Evolutionary conservation across 1,284 basidiomycete species (phyloP).

Genomic region (Apiotrichum gracile): DNA sequence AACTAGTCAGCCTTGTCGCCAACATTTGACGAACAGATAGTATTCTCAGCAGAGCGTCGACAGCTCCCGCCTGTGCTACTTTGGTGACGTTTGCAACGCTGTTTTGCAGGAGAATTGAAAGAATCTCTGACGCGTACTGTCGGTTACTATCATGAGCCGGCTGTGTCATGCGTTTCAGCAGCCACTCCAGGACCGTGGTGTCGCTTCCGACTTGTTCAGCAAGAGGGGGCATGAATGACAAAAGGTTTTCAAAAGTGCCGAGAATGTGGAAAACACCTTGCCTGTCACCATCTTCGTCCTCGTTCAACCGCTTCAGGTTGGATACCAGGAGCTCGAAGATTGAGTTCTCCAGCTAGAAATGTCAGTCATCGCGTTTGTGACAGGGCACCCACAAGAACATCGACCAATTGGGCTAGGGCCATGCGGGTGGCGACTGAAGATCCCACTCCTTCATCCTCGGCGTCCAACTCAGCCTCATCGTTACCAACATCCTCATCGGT

Average conservation of each 20-base stretch:
- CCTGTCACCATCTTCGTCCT: conserved; percentile 71
- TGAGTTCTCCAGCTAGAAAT: conserved; percentile 64
- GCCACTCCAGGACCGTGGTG: conserved; percentile 71
- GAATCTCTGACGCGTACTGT: conserved; percentile 77
- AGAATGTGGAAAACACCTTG: conserved; percentile 90
- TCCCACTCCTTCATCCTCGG: conserved; percentile 58
- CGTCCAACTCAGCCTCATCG: conserved; percentile 55
- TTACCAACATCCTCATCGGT: conserved; percentile 89
- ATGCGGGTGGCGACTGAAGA: conserved; percentile 31
- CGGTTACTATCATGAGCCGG: conserved; percentile 76
- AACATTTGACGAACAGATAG: conserved; percentile 61
- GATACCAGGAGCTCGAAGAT: conserved; percentile 83
- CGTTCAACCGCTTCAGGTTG: conserved; percentile 73
- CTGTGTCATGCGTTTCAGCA: conserved; percentile 68
- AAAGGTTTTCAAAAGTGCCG: conserved; percentile 85
- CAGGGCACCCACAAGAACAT: conserved; percentile 59
- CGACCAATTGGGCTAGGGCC: conserved; percentile 64
- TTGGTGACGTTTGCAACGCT: conserved; percentile 60
- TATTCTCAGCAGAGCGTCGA: conserved; percentile 70
- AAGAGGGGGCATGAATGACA: conserved; percentile 74
- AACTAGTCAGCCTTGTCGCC: neutral
- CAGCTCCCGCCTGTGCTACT: conserved; percentile 64
- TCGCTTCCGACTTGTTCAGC: conserved; percentile 63
- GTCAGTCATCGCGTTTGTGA: neutral
- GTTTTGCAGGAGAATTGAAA: conserved; percentile 81